These are phyloP conservation scores for Arabidopsis thaliana DNA, from an alignment of 345 rosid species.

Conservation along the genomic window DNA sequence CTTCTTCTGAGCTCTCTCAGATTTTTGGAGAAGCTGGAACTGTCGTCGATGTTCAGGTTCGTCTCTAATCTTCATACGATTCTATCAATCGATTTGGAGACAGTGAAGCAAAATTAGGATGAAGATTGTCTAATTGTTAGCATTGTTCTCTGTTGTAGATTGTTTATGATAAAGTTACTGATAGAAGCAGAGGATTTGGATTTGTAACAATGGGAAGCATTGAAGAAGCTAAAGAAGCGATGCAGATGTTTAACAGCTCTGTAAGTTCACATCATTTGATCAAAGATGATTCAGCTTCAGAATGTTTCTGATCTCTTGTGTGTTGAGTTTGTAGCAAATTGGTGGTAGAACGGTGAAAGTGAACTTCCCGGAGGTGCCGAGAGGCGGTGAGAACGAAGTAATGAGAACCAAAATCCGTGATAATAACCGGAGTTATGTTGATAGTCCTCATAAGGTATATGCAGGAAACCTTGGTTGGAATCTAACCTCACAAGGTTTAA, in stretches of 20 bases:
- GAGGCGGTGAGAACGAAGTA: constrained; percentile 88
- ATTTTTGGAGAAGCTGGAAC: constrained; percentile 75
- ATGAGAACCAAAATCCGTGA: constrained; percentile 63
- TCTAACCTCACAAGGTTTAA: constrained; percentile 72
- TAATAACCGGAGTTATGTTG: constrained; percentile 60
- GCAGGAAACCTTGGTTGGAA: constrained; percentile 93
- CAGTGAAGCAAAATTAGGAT: neutral
- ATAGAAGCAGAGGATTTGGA: constrained; percentile 97
- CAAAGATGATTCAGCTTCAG: constrained; percentile 11
- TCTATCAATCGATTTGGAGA: neutral
- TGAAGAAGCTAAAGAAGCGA: constrained; percentile 88
- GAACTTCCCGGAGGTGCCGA: constrained; percentile 95
- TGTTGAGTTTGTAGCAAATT: constrained; percentile 62
- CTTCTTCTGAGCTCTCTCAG: constrained; percentile 64
- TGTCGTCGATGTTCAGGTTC: constrained; percentile 74
- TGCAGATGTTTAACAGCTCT: constrained; percentile 75
- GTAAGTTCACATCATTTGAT: constrained; percentile 53
- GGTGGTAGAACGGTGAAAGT: constrained; percentile 86
- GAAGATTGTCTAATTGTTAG: neutral
- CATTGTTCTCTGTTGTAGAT: constrained; percentile 49
- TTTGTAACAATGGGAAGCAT: constrained; percentile 78
- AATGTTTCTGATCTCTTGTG: constrained; percentile 8
- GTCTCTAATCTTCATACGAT: neutral
- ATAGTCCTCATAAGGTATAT: constrained; percentile 86
- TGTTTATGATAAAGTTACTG: constrained; percentile 79